These are phyloP conservation scores for Nepenthes mirabilis DNA, from an alignment of 148 eudicot genomes.

Conservation along the genomic window DNA sequence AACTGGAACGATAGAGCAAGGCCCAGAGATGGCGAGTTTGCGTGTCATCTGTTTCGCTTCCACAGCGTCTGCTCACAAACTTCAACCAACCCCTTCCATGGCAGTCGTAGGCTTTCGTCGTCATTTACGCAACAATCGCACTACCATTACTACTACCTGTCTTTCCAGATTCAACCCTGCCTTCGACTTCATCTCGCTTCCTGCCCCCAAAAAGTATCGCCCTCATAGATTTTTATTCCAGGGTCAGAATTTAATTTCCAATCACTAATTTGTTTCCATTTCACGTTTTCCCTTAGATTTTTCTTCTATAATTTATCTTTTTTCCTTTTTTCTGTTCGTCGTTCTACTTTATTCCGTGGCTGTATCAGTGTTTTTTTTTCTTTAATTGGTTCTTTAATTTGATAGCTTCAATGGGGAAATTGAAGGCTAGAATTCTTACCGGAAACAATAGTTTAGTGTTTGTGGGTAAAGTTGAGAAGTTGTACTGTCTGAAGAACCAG, in stretches of 20 bases:
- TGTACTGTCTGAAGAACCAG: neutral
- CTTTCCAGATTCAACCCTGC: neutral
- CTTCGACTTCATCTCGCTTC: constrained; percentile 6
- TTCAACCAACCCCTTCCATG: neutral
- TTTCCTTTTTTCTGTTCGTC: too few relatives aligned
- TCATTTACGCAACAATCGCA: neutral
- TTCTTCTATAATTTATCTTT: neutral
- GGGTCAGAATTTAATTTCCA: constrained; percentile 14
- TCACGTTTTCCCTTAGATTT: neutral
- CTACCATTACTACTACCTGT: neutral
- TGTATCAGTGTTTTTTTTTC: too few relatives aligned
- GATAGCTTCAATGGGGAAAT: too few relatives aligned
- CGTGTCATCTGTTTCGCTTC: neutral
- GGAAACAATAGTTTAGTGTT: neutral
- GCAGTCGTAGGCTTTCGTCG: neutral
- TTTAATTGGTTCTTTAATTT: neutral
- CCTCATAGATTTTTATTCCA: constrained; percentile 8
- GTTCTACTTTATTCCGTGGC: too few relatives aligned
- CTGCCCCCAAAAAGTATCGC: constrained; percentile 5
- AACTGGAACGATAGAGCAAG: too few relatives aligned
- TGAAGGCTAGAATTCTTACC: neutral
- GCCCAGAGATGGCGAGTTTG: neutral
- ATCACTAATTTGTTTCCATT: neutral
- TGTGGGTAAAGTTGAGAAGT: neutral
- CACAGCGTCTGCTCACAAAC: neutral